Percentiles rank a stretch among this genome's conserved stretches.
These are phyloP conservation scores for Verticillium longisporum DNA, from an alignment of 2,329 filamentous ascomycete species.

Conservation along the genomic window DNA sequence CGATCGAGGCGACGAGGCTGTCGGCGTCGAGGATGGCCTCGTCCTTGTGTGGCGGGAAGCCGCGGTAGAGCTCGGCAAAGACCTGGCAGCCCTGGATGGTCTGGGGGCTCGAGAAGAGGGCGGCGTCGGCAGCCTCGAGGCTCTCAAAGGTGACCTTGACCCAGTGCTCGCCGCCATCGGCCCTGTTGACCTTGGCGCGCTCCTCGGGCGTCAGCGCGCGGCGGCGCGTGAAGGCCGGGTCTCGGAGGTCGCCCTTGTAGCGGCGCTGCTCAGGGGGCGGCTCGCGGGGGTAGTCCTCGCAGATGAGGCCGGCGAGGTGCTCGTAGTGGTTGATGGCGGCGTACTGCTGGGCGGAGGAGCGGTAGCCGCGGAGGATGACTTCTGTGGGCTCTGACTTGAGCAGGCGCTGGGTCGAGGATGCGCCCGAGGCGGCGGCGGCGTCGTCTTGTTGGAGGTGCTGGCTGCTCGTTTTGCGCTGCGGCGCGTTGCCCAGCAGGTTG, in stretches of 20 bases:
- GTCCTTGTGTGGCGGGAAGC: conserved; percentile 57
- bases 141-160: conserved; percentile 81
- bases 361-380: conserved; percentile 79
- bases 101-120: conserved; percentile 64
- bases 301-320: conserved; percentile 75
- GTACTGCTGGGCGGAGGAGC: conserved; percentile 61
- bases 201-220: conserved; percentile 63
- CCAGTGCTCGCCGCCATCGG: conserved; percentile 84
- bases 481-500: conserved; percentile 13
- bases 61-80: conserved; percentile 63
- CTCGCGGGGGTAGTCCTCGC: conserved; percentile 87
- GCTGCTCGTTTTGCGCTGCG: conserved; percentile 26
- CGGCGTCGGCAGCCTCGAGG: conserved; percentile 61
- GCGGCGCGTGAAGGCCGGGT: conserved; percentile 62
- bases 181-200: conserved; percentile 71
- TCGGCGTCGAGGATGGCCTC: conserved; percentile 51
- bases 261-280: conserved; percentile 65
- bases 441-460: conserved; percentile 27
- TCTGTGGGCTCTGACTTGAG: conserved; percentile 52
- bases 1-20: conserved; percentile 24
- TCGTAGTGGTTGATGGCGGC: conserved; percentile 87
- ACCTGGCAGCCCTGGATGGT: conserved; percentile 64
- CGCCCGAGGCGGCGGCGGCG: conserved; percentile 11
- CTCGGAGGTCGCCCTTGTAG: conserved; percentile 68
- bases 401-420: conserved; percentile 20